phyloP scores from a whole-genome alignment of 768 basidiomycete genomes.

The Termitomyces bulborhizus region DNA sequence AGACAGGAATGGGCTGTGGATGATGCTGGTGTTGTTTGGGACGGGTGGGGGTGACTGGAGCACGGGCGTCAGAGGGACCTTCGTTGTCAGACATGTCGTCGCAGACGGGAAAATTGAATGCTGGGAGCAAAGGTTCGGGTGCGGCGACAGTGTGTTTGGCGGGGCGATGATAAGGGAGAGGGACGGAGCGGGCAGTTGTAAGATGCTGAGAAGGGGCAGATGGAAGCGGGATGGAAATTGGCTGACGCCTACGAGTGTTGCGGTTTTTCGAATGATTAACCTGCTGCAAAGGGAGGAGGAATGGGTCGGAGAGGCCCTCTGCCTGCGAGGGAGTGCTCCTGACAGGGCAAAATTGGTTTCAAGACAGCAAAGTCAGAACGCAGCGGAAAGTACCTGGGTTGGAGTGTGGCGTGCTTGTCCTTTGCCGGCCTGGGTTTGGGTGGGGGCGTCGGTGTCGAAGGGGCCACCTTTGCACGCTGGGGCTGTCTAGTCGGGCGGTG shows the following conservation, averaged over 20 bases:
- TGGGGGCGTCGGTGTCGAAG: slow-evolving; percentile 13
- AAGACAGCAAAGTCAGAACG: too few species aligned
- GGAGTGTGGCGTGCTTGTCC: neutral
- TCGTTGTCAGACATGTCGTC: slow-evolving; percentile 47
- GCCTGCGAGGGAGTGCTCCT: slow-evolving; percentile 50
- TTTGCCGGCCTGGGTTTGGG: neutral
- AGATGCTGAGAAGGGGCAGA: slow-evolving; percentile 13
- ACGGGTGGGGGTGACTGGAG: slow-evolving; percentile 41
- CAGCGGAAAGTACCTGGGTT: neutral
- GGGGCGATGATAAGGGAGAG: slow-evolving; percentile 31
- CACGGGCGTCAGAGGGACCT: slow-evolving; percentile 18
- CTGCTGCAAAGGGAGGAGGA: slow-evolving; percentile 11
- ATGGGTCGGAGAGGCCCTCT: slow-evolving; percentile 42
- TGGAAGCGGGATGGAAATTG: slow-evolving; percentile 10
- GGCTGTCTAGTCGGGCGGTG: neutral
- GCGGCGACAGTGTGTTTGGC: slow-evolving; percentile 15
- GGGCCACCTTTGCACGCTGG: neutral
- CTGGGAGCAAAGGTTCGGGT: slow-evolving; percentile 10
- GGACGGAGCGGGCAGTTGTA: slow-evolving; percentile 45
- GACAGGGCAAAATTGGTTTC: too few species aligned
- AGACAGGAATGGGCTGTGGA: slow-evolving; percentile 20
- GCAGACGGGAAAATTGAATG: slow-evolving; percentile 56
- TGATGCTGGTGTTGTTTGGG: slow-evolving; percentile 43
- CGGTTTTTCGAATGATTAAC: neutral
- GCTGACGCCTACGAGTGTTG: slow-evolving; percentile 5